These are phyloP conservation scores for Hypoxylon cercidicola DNA, from an alignment of 495 filamentous ascomycete species.

Conservation along the genomic window DNA sequence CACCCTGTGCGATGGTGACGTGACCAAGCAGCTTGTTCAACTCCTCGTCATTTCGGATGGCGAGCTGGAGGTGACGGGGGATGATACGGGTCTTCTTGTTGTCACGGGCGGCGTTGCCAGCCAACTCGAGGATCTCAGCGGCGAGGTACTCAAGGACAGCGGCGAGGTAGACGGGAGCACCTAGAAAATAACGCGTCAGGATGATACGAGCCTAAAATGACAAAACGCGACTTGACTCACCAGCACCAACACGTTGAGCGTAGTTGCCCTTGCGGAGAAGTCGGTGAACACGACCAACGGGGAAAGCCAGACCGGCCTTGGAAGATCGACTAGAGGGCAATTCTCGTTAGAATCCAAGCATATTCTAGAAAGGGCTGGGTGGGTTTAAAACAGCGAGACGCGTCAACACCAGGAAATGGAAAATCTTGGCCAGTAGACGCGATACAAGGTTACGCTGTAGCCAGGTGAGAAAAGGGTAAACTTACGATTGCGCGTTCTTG, in stretches of 20 bases:
- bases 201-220: slow-evolving; percentile 8
- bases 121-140: slow-evolving; percentile 98
- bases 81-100: slow-evolving; percentile 99
- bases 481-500: slow-evolving; percentile 98
- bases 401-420: slow-evolving; percentile 7
- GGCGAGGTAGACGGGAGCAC: slow-evolving; percentile 97
- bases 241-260: slow-evolving; percentile 98
- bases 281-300: slow-evolving; percentile 99
- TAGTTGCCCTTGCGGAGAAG: slow-evolving; percentile 99
- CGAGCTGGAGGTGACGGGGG: slow-evolving; percentile 97
- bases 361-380: slow-evolving; percentile 1
- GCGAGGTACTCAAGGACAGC: slow-evolving; percentile 99
- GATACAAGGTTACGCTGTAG: neutral
- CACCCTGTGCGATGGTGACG: slow-evolving; percentile 99
- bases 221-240: slow-evolving; percentile 50
- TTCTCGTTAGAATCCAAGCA: slow-evolving; percentile 45
- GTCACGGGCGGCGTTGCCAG: slow-evolving; percentile 97
- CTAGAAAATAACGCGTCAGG: slow-evolving; percentile 50
- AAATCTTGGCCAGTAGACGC: slow-evolving; percentile 2
- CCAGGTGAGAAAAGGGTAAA: slow-evolving; percentile 41
- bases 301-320: slow-evolving; percentile 99
- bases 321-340: slow-evolving; percentile 81
- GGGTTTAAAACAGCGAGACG: slow-evolving; percentile 23
- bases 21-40: slow-evolving; percentile 99
- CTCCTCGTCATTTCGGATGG: slow-evolving; percentile 99